Evolutionary conservation across 805 yeast genomes (phyloP).

Genomic region (Kurtzmaniella fragi): DNA sequence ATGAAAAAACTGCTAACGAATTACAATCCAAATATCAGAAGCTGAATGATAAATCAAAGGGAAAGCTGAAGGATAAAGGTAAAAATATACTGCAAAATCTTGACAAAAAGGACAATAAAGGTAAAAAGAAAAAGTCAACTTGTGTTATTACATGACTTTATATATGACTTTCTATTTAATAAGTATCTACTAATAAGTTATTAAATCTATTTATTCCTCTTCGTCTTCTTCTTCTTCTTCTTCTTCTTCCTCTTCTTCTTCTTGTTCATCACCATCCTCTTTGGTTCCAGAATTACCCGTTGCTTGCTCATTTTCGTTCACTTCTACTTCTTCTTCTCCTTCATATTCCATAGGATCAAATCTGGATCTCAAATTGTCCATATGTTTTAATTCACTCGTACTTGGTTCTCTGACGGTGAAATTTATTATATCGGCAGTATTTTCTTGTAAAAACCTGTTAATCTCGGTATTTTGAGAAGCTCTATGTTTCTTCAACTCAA

Average conservation of each 20-base stretch:
- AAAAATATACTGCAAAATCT: not conserved
- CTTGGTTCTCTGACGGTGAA: conserved; percentile 68
- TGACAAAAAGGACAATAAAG: conserved; percentile 4
- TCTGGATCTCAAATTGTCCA: conserved; percentile 64
- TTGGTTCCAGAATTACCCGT: conserved; percentile 14
- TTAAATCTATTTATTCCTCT: not conserved
- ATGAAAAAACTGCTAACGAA: conserved; percentile 42
- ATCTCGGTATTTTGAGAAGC: conserved; percentile 53
- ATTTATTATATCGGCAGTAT: conserved; percentile 58
- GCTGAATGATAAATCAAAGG: not conserved
- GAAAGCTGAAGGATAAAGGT: not conserved
- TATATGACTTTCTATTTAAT: too few species aligned
- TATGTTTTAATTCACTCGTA: conserved; percentile 57
- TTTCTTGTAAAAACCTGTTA: conserved; percentile 49
- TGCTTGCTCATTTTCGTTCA: conserved; percentile 29
- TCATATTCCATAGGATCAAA: conserved; percentile 79
- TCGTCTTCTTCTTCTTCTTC: conserved; percentile 1
- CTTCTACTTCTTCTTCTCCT: conserved; percentile 52
- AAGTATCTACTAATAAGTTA: not conserved
- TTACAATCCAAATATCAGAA: conserved; percentile 33
- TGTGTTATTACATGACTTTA: conserved; percentile 22
- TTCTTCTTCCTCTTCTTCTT: conserved; percentile 9
- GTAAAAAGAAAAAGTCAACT: conserved; percentile 12
- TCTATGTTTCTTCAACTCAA: conserved; percentile 82
- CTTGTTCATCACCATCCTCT: conserved; percentile 16